These are phyloP conservation scores for Penicillium griseofulvum DNA, from an alignment of 2,329 filamentous ascomycete species.

Conservation along the genomic window DNA sequence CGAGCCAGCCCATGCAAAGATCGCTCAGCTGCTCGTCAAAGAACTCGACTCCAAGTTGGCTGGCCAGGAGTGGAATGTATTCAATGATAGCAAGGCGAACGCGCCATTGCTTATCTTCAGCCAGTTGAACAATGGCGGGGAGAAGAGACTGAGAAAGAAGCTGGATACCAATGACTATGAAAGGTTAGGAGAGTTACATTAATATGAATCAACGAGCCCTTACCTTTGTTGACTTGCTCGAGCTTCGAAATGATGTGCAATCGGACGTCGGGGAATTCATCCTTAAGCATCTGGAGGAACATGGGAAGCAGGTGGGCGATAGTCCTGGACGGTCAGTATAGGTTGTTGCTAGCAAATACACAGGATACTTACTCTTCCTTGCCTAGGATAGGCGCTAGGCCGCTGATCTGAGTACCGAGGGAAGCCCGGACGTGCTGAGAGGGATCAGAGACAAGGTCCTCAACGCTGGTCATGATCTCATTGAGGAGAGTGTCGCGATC, in stretches of 20 bases:
- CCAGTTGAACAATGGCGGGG: slow-evolving; percentile 93
- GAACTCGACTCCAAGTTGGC: slow-evolving; percentile 93
- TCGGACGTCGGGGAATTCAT: slow-evolving; percentile 96
- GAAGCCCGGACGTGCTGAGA: slow-evolving; percentile 97
- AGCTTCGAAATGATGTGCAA: slow-evolving; percentile 99
- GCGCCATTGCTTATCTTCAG: slow-evolving; percentile 99
- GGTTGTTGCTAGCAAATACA: not conserved
- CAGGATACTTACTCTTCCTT: slow-evolving; percentile 78
- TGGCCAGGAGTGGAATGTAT: slow-evolving; percentile 94
- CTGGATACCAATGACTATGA: slow-evolving; percentile 90
- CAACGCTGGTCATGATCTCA: slow-evolving; percentile 94
- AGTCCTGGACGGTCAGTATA: slow-evolving; percentile 58
- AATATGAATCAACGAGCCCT: not conserved
- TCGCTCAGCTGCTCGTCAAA: slow-evolving; percentile 96
- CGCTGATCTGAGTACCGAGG: slow-evolving; percentile 94
- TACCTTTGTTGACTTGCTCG: slow-evolving; percentile 94
- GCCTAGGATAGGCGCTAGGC: slow-evolving; percentile 91
- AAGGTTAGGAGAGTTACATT: not conserved
- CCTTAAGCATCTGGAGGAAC: slow-evolving; percentile 99
- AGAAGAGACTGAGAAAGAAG: slow-evolving; percentile 93
- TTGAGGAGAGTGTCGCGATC: slow-evolving; percentile 84
- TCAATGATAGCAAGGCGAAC: slow-evolving; percentile 97
- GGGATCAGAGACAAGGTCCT: slow-evolving; percentile 91
- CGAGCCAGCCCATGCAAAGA: slow-evolving; percentile 97
- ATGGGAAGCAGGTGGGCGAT: slow-evolving; percentile 96